These are phyloP conservation scores for Mycena chlorophos DNA, from an alignment of 768 basidiomycete species.

Conservation along the genomic window DNA sequence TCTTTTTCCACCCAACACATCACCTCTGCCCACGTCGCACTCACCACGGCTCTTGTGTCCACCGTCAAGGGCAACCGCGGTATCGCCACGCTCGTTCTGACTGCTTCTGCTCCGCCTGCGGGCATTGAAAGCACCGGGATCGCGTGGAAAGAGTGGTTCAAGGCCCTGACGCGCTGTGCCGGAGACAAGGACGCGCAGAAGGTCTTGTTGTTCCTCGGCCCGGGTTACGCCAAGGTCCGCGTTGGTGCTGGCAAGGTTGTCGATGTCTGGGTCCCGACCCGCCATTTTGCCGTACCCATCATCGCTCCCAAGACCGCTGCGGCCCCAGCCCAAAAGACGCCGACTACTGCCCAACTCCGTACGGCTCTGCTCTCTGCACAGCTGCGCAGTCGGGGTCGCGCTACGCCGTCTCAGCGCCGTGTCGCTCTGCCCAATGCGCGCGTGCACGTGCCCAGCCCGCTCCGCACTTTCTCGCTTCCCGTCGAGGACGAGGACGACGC, in stretches of 20 bases:
- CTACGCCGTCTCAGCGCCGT: neutral
- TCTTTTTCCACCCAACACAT: neutral
- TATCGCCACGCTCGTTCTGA: neutral
- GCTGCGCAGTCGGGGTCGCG: neutral
- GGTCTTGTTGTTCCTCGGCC: conserved; percentile 1
- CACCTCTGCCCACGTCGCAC: neutral
- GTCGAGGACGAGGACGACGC: neutral
- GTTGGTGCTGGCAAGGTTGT: neutral
- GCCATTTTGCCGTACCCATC: neutral
- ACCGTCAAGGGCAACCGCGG: neutral
- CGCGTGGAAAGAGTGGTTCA: neutral
- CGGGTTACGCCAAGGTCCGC: neutral
- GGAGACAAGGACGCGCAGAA: neutral
- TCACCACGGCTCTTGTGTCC: neutral
- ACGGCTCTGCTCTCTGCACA: neutral
- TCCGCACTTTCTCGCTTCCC: neutral
- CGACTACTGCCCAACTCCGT: neutral
- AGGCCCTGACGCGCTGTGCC: neutral
- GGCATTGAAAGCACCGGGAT: neutral
- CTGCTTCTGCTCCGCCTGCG: neutral
- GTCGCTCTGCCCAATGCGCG: neutral
- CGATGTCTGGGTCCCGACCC: neutral
- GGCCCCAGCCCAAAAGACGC: neutral
- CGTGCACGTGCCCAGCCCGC: neutral
- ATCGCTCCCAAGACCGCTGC: neutral